Conservation (phyloP, 129 eudicot species). For the Glebionis coronaria region DNA sequence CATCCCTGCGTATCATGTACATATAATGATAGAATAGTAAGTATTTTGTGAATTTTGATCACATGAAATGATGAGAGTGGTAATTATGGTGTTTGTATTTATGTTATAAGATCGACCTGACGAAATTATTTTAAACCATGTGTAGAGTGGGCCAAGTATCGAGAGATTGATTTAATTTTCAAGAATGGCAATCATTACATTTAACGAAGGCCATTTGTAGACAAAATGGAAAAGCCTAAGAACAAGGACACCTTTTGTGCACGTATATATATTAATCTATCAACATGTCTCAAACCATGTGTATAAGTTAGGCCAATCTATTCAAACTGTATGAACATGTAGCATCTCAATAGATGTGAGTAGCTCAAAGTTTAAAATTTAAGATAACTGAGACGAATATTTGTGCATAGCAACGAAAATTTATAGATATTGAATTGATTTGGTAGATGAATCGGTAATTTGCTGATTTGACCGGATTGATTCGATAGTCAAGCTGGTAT, state of each 20-base stretch:
- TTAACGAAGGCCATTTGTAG: slow-evolving; percentile 26
- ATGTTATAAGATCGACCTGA: slow-evolving; percentile 30
- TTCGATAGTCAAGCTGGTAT: too few relatives aligned
- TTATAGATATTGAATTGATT: too few relatives aligned
- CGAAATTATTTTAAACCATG: slow-evolving; percentile 26
- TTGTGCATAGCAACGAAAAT: too few relatives aligned
- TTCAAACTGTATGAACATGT: slow-evolving; percentile 3
- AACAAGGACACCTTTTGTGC: slow-evolving; percentile 31
- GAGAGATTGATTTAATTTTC: slow-evolving; percentile 26
- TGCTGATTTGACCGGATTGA: too few relatives aligned
- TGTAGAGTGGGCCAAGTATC: slow-evolving; percentile 24
- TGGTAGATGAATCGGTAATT: too few relatives aligned
- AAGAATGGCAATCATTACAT: slow-evolving; percentile 53
- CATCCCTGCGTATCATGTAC: too few relatives aligned
- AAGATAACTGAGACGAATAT: too few relatives aligned
- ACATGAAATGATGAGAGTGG: slow-evolving; percentile 28
- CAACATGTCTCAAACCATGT: background rate
- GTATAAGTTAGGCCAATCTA: background rate
- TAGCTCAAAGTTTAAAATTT: too few relatives aligned
- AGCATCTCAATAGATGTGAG: too few relatives aligned
- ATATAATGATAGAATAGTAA: background rate
- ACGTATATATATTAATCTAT: background rate
- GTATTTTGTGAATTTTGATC: background rate
- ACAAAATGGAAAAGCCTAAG: slow-evolving; percentile 42
- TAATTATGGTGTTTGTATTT: slow-evolving; percentile 37